Conservation (phyloP, 1,139 yeast genomes). For the Hansenula lynferdii region DNA sequence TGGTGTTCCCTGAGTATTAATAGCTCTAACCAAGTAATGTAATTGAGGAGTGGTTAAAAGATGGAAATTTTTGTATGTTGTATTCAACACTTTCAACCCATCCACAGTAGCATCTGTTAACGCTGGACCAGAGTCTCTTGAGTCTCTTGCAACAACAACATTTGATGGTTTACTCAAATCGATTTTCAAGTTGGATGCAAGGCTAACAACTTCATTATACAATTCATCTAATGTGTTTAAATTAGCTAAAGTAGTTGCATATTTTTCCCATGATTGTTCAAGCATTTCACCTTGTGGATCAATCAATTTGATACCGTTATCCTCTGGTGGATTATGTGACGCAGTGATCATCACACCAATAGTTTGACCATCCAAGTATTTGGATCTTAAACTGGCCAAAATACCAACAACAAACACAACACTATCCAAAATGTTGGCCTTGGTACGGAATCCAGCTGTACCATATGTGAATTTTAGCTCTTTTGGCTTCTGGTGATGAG, state of each 20-base stretch:
- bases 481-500: slow-evolving; percentile 37
- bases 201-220: slow-evolving; percentile 27
- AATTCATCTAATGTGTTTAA: slow-evolving; percentile 33
- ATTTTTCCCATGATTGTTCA: slow-evolving; percentile 75
- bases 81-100: slow-evolving; percentile 50
- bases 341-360: slow-evolving; percentile 96
- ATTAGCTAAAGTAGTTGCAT: slow-evolving; percentile 81
- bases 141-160: slow-evolving; percentile 62
- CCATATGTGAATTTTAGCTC: slow-evolving; percentile 63
- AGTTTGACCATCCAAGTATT: slow-evolving; percentile 59
- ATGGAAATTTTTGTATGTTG: slow-evolving; percentile 54
- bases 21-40: slow-evolving; percentile 77
- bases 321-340: slow-evolving; percentile 92
- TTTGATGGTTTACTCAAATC: slow-evolving; percentile 31
- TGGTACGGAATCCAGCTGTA: slow-evolving; percentile 93
- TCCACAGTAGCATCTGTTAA: slow-evolving; percentile 59
- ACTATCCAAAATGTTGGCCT: slow-evolving; percentile 67
- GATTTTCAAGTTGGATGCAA: slow-evolving; percentile 34
- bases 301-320: slow-evolving; percentile 93
- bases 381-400: slow-evolving; percentile 77
- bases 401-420: slow-evolving; percentile 84
- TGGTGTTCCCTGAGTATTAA: slow-evolving; percentile 38
- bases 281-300: slow-evolving; percentile 96
- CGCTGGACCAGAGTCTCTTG: slow-evolving; percentile 73
- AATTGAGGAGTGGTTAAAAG: slow-evolving; percentile 90